Evolutionary conservation across 768 basidiomycete genomes (phyloP).

Genomic region (Lentinula sp.): DNA sequence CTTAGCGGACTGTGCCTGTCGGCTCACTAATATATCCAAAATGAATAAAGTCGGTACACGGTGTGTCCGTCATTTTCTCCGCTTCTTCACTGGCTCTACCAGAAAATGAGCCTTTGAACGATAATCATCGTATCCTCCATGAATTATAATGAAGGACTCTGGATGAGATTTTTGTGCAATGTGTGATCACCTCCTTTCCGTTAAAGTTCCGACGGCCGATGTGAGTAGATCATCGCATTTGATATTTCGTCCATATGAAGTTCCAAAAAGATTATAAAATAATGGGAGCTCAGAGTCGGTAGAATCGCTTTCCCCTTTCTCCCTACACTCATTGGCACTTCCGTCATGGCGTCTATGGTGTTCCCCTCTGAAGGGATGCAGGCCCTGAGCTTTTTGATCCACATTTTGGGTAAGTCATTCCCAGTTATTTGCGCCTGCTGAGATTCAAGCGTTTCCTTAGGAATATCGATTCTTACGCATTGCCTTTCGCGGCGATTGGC

Average conservation of each 20-base stretch:
- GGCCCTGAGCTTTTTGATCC: neutral
- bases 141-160: no score
- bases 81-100: no score
- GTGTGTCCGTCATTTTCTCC: no score
- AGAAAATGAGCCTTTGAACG: no score
- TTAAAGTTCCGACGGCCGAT: neutral
- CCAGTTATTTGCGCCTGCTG: neutral
- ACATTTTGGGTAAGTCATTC: neutral
- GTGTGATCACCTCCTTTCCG: neutral
- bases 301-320: neutral
- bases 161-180: neutral
- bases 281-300: neutral
- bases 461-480: neutral
- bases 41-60: no score
- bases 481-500: neutral
- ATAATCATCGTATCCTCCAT: no score
- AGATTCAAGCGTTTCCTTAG: neutral
- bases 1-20: no score
- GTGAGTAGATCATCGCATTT: neutral
- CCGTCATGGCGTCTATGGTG: neutral
- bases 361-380: slow-evolving; percentile 3
- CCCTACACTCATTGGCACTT: neutral
- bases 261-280: neutral
- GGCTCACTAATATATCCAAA: no score
- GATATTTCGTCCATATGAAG: neutral